Evolutionary conservation across 2,329 filamentous ascomycete genomes (phyloP).

Genomic region (Cryphonectria nitschkei): DNA sequence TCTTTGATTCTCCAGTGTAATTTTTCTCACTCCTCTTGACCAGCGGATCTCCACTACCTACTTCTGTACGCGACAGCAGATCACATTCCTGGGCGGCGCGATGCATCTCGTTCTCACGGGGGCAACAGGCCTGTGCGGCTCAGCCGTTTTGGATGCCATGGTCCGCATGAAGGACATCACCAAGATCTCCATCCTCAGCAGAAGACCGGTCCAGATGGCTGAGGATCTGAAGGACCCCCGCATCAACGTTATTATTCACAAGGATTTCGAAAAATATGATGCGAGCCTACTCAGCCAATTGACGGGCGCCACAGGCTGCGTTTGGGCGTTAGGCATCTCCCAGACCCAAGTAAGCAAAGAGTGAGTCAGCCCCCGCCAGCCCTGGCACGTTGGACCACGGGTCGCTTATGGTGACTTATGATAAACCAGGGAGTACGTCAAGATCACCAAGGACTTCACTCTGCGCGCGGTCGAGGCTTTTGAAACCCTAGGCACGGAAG

Average conservation of each 20-base stretch:
- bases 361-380: constrained; percentile 41
- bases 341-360: constrained; percentile 62
- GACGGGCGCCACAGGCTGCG: constrained; percentile 66
- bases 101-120: constrained; percentile 71
- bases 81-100: constrained; percentile 10
- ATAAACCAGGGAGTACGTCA: constrained; percentile 58
- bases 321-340: constrained; percentile 75
- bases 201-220: constrained; percentile 66
- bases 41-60: neutral
- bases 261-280: constrained; percentile 67
- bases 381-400: neutral
- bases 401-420: neutral
- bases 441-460: constrained; percentile 70
- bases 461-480: constrained; percentile 67
- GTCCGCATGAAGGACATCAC: constrained; percentile 59
- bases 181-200: constrained; percentile 69
- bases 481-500: constrained; percentile 45
- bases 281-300: constrained; percentile 60
- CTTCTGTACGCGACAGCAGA: neutral
- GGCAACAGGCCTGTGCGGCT: constrained; percentile 70
- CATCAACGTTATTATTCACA: constrained; percentile 68
- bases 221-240: constrained; percentile 61
- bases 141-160: constrained; percentile 64
- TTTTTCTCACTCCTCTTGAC: neutral
- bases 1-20: no score